Conservation (phyloP, 495 filamentous ascomycete species). For the Penicillium cataractarum region DNA sequence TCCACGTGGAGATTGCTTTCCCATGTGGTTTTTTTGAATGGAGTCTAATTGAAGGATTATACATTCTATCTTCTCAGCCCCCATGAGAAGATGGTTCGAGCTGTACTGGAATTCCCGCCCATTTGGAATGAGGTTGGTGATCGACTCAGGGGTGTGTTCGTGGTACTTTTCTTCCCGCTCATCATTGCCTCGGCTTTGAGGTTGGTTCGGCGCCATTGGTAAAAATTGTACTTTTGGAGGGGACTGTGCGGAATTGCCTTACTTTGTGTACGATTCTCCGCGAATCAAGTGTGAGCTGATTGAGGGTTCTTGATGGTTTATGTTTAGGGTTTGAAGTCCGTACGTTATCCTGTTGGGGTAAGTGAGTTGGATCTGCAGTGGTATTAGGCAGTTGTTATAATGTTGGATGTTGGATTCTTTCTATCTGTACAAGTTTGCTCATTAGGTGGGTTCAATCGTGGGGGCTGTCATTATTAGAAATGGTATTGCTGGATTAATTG, state of each 20-base stretch:
- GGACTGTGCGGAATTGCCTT: constrained; percentile 2
- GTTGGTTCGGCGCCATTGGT: not conserved
- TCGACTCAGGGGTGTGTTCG: not conserved
- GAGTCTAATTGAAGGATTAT: not conserved
- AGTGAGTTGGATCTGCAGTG: too few species aligned
- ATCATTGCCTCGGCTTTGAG: not conserved
- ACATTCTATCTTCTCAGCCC: not conserved
- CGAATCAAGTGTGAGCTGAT: not conserved
- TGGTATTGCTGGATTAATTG: too few species aligned
- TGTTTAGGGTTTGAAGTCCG: too few species aligned
- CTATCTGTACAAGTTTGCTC: too few species aligned
- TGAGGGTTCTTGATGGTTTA: not conserved
- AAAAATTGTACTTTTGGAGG: not conserved
- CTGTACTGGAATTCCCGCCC: not conserved
- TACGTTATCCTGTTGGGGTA: too few species aligned
- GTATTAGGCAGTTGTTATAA: too few species aligned
- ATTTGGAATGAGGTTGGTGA: not conserved
- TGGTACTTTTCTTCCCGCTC: not conserved
- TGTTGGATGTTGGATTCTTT: too few species aligned
- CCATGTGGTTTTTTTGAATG: constrained; percentile 18
- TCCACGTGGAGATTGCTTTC: constrained; percentile 15
- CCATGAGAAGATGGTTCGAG: not conserved
- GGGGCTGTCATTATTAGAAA: too few species aligned
- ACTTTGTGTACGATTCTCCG: not conserved
- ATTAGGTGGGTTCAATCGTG: too few species aligned